These are phyloP conservation scores for Aspergillus japonicus DNA, from an alignment of 2,329 filamentous ascomycete species.

Conservation along the genomic window DNA sequence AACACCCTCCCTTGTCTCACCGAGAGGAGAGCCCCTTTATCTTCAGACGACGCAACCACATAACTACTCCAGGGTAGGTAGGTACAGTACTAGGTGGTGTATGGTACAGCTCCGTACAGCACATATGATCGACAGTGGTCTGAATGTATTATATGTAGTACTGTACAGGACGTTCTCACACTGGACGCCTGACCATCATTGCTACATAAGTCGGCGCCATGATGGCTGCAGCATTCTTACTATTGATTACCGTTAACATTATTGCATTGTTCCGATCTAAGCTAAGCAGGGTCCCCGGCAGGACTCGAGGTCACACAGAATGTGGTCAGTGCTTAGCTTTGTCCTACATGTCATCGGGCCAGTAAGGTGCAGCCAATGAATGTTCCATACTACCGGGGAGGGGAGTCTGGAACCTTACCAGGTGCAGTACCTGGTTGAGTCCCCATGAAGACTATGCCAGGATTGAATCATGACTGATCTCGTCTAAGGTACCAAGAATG, in stretches of 20 bases:
- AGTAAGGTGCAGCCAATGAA: conserved; percentile 1
- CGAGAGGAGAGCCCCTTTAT: background rate
- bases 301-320: conserved; percentile 7
- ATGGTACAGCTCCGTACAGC: background rate
- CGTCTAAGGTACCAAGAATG: background rate
- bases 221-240: conserved; percentile 10
- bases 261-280: conserved; percentile 11
- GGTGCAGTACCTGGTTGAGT: background rate
- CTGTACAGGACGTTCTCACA: background rate
- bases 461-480: background rate
- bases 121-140: background rate
- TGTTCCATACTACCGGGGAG: background rate
- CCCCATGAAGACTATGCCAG: background rate
- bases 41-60: background rate
- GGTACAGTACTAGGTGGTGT: background rate
- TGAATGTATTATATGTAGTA: background rate
- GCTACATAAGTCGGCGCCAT: background rate
- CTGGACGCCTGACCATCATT: background rate
- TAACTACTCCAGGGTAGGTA: too few relatives aligned
- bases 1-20: background rate
- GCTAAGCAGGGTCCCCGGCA: background rate
- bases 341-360: conserved; percentile 7
- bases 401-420: conserved; percentile 4
- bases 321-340: conserved; percentile 15
- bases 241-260: background rate